A percentile compares a stretch with the other conserved stretches of the same genome.
Evolutionary conservation across 2,329 filamentous ascomycete species (phyloP).

Genomic region (Colletotrichum echinochloae): DNA sequence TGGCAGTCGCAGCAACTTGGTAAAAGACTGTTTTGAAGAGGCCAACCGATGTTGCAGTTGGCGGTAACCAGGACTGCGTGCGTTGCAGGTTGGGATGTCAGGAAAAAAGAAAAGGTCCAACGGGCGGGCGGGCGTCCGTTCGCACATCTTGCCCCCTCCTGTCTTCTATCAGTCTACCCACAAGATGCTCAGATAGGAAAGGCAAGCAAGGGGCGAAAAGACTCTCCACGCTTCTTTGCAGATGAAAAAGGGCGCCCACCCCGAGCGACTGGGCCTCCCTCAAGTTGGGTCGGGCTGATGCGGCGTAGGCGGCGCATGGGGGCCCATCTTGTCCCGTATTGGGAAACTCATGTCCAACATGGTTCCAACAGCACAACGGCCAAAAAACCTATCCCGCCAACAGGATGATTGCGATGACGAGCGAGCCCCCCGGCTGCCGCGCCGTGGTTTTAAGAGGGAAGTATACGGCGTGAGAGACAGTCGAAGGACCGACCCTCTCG

Average conservation of each 20-base stretch:
- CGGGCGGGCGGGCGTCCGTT: no score
- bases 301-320: constrained; percentile 7
- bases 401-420: background rate
- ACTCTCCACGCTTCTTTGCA: background rate
- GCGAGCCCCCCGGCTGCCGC: background rate
- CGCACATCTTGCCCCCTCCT: background rate
- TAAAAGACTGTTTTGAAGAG: background rate
- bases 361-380: constrained; percentile 1
- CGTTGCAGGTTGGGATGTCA: background rate
- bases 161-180: background rate
- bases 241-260: background rate
- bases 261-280: background rate
- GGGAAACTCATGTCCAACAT: constrained; percentile 10
- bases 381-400: background rate
- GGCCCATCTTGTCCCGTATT: constrained; percentile 7
- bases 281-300: background rate
- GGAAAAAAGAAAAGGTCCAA: constrained; percentile 3
- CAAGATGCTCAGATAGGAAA: background rate
- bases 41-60: constrained; percentile 21
- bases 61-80: background rate
- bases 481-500: constrained; percentile 31
- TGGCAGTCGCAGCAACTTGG: constrained; percentile 24
- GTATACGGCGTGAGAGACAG: constrained; percentile 10
- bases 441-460: background rate
- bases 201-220: background rate